phyloP scores from a whole-genome alignment of 169 alveolate species.

The Prorocentrum cordatum region DNA sequence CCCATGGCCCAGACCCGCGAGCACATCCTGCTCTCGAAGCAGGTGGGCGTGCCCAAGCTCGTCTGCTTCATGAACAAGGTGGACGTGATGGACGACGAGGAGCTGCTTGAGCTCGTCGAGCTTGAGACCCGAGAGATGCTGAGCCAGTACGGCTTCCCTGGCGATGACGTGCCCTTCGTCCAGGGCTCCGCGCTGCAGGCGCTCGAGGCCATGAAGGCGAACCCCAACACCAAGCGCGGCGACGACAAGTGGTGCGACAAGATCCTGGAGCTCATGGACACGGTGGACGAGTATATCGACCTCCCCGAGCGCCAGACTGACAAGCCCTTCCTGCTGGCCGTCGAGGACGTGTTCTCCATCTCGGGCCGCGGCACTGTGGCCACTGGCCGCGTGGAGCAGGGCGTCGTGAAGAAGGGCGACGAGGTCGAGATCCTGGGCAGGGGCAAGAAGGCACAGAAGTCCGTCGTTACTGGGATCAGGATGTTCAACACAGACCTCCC shows the following conservation, averaged over 20 bases:
- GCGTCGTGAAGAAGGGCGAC: constrained; percentile 84
- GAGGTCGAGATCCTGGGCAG: constrained; percentile 87
- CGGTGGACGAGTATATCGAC: constrained; percentile 72
- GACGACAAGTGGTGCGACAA: constrained; percentile 73
- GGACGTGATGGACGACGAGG: constrained; percentile 70
- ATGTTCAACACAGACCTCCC: constrained; percentile 88
- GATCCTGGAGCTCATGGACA: constrained; percentile 73
- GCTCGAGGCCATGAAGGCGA: constrained; percentile 42
- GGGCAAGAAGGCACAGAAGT: constrained; percentile 70
- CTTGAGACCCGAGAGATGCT: constrained; percentile 59
- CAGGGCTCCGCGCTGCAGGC: constrained; percentile 61
- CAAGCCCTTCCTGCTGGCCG: constrained; percentile 74
- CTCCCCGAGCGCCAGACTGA: constrained; percentile 72
- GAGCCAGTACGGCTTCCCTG: constrained; percentile 39
- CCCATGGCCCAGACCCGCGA: constrained; percentile 94
- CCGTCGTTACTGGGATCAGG: constrained; percentile 81
- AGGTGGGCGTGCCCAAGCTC: constrained; percentile 67
- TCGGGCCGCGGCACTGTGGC: constrained; percentile 81
- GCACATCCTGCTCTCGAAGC: constrained; percentile 73
- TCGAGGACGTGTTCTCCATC: constrained; percentile 74
- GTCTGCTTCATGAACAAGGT: constrained; percentile 70
- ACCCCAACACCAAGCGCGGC: constrained; percentile 44
- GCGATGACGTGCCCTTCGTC: constrained; percentile 67
- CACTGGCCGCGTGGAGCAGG: constrained; percentile 92
- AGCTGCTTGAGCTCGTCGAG: constrained; percentile 65